Evolutionary conservation across 805 yeast genomes (phyloP).

Genomic region (Nadsonia fulvescens): DNA sequence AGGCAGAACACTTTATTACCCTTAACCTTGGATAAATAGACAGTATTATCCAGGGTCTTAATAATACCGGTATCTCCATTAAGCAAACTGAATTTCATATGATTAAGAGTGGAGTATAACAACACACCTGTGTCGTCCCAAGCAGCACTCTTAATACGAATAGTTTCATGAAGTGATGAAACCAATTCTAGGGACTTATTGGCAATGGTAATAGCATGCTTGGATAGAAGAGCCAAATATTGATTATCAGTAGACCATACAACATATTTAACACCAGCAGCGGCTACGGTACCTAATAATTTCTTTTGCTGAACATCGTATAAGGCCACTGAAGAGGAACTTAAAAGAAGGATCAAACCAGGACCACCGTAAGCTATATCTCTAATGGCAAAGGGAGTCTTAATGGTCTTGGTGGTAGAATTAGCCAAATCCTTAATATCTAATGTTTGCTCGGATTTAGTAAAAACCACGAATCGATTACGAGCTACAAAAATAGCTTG

Average conservation of each 20-base stretch:
- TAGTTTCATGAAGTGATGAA: constrained; percentile 86
- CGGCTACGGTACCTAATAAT: constrained; percentile 47
- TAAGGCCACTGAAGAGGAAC: constrained; percentile 52
- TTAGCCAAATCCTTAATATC: constrained; percentile 73
- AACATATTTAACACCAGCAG: constrained; percentile 70
- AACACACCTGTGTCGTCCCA: constrained; percentile 93
- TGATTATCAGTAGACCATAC: constrained; percentile 81
- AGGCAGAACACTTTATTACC: constrained; percentile 64
- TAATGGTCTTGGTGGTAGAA: constrained; percentile 63
- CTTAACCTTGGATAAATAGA: constrained; percentile 58
- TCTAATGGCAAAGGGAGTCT: constrained; percentile 31
- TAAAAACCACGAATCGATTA: constrained; percentile 77
- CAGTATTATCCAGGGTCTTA: constrained; percentile 75
- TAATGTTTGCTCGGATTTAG: constrained; percentile 43
- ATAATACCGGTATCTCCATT: constrained; percentile 94
- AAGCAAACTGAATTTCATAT: constrained; percentile 78
- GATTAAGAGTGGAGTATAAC: constrained; percentile 86
- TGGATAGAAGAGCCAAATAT: constrained; percentile 71
- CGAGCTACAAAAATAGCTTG: constrained; percentile 86
- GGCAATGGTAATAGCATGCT: constrained; percentile 84
- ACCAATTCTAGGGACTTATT: constrained; percentile 49
- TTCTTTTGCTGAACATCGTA: constrained; percentile 90
- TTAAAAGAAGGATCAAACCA: constrained; percentile 64
- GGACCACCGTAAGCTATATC: constrained; percentile 63
- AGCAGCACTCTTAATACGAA: constrained; percentile 88